Percentiles rank a stretch among this genome's conserved stretches.
phyloP scores from a whole-genome alignment of 768 basidiomycete species.

The Suillus fuscotomentosus region DNA sequence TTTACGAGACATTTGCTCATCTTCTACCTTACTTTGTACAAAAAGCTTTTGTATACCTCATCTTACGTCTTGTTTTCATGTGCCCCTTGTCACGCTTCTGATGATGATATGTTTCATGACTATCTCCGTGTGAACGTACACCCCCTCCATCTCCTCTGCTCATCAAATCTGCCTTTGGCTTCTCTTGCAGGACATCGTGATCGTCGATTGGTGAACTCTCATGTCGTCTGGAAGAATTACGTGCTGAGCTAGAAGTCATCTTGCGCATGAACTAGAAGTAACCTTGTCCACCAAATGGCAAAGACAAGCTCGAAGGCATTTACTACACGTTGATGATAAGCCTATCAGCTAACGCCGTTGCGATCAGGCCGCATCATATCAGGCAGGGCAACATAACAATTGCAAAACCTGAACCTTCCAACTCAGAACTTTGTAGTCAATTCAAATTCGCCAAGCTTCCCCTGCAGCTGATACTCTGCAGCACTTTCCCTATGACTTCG shows the following conservation, averaged over 20 bases:
- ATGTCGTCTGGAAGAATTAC: neutral
- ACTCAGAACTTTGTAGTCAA: neutral
- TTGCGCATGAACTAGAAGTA: neutral
- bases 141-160: neutral
- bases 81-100: conserved; percentile 36
- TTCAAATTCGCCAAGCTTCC: neutral
- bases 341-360: neutral
- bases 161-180: neutral
- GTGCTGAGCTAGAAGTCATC: neutral
- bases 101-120: conserved; percentile 43
- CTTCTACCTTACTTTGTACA: conserved; percentile 15
- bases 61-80: conserved; percentile 35
- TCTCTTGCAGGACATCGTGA: neutral
- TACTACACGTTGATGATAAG: neutral
- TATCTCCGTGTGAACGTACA: conserved; percentile 12
- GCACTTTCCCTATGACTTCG: neutral
- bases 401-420: neutral
- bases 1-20: conserved; percentile 10
- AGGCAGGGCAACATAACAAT: neutral
- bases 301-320: neutral
- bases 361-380: neutral
- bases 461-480: conserved; percentile 15
- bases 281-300: neutral
- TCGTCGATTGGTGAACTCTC: neutral
- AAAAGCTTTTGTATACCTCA: conserved; percentile 24